Evolutionary conservation across 1,284 basidiomycete genomes (phyloP).

Genomic region (Naganishia liquefaciens): DNA sequence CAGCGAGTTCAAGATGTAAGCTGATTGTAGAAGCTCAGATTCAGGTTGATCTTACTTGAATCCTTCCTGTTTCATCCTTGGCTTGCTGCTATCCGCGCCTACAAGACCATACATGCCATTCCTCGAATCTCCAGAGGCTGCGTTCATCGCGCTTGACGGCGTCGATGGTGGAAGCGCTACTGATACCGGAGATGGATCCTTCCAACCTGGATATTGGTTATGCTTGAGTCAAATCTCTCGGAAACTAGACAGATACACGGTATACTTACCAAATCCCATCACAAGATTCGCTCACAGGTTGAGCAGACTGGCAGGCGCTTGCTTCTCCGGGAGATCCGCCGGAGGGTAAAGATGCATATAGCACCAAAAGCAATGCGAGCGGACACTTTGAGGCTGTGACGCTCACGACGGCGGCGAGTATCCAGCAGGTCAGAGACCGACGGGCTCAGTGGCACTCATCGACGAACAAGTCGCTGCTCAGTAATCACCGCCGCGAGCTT

Average conservation of each 20-base stretch:
- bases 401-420: not conserved
- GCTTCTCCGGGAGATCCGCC: too few relatives aligned
- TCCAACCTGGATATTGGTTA: conserved; percentile 1
- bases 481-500: too few relatives aligned
- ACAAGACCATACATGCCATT: conserved; percentile 9
- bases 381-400: not conserved
- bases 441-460: too few relatives aligned
- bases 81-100: conserved; percentile 6
- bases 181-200: conserved; percentile 25
- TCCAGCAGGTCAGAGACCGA: too few relatives aligned
- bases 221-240: not conserved
- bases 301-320: not conserved
- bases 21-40: too few relatives aligned
- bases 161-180: conserved; percentile 6
- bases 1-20: too few relatives aligned
- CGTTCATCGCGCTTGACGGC: not conserved
- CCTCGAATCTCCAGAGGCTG: not conserved
- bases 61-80: conserved; percentile 21
- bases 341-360: too few relatives aligned
- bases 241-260: not conserved
- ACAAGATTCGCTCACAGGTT: not conserved
- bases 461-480: too few relatives aligned
- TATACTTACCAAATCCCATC: conserved; percentile 27
- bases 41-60: conserved; percentile 10
- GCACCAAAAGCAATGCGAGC: too few relatives aligned